phyloP scores from a whole-genome alignment of 139 green algal species.

The Axilococcus clingmanii region DNA sequence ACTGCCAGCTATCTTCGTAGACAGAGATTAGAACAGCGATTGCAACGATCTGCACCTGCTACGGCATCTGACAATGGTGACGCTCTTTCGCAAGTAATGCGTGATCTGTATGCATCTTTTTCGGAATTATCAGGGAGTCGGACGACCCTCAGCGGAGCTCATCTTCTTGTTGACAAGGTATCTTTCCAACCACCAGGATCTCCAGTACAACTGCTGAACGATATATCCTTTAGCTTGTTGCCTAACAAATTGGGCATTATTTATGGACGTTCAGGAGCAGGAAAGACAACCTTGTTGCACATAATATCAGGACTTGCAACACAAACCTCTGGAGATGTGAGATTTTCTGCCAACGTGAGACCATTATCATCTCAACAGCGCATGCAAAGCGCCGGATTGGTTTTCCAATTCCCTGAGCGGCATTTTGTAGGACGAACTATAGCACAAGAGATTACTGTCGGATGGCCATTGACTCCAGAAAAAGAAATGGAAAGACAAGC shows the following conservation, averaged over 20 bases:
- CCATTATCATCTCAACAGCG: slow-evolving; percentile 6
- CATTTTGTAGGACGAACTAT: slow-evolving; percentile 73
- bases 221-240: slow-evolving; percentile 52
- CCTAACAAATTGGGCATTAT: slow-evolving; percentile 68
- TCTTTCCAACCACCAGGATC: slow-evolving; percentile 46
- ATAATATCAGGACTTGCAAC: slow-evolving; percentile 55
- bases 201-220: slow-evolving; percentile 47
- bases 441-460: slow-evolving; percentile 45
- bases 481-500: slow-evolving; percentile 8
- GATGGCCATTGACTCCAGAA: slow-evolving; percentile 36
- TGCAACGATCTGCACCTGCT: too few relatives aligned
- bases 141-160: background rate
- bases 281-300: slow-evolving; percentile 88
- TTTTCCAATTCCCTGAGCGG: slow-evolving; percentile 95
- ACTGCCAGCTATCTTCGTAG: too few relatives aligned
- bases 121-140: background rate
- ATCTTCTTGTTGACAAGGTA: slow-evolving; percentile 4
- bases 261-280: slow-evolving; percentile 67
- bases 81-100: slow-evolving; percentile 3
- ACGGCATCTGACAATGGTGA: background rate
- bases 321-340: slow-evolving; percentile 37
- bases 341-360: slow-evolving; percentile 5
- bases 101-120: slow-evolving; percentile 3
- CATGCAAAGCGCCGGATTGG: slow-evolving; percentile 55
- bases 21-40: too few relatives aligned